Evolutionary conservation across 106 monocot genomes (phyloP), one percentile per base, ranked within the genome.

Genomic region (Amphibolis antarctica): DNA sequence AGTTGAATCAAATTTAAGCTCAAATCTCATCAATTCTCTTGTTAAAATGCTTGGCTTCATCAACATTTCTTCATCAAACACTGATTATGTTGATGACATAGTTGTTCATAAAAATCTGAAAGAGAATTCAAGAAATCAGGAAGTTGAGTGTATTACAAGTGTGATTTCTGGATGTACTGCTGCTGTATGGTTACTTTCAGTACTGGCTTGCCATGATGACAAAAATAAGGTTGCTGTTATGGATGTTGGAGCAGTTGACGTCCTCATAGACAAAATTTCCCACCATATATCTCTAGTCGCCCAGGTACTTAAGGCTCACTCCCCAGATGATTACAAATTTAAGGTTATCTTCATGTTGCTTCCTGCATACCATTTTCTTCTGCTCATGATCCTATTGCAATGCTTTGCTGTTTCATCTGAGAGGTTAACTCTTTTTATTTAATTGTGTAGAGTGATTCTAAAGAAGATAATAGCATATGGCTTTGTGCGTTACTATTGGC

Each of bases 401-500:
- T 56, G 56, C 12, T 26, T 28, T 28, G 15, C 5, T 28, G 3
- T 26, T 57, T 57, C 57, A 57, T 57, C 26, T 57, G 27, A 28
- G 12, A 59, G 45, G 12, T 30, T 59, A 24, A 0, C 3, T 68
- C 50, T 53, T 20, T 53, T 28, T 63, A 11, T 49, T 63, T 25
- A 27, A 66, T 62, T 57, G 46, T 66, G 70, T 75, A 99, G 98
- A 79, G 80, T 69, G 79, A 88, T 76, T 83, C 81, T 52, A 86
- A 80, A 69, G 86, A 83, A 54, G 98, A 83, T 66, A 77, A 79
- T 26, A 78, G 78, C 28, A 62, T 82, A 59, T 98, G 98, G 98
- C 71, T 83, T 67, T 91, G 80, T 73, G 84, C 90, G 66, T 68
- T 98, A 69, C 67, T 98, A 24, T 53, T 98, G 54, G 87, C 91